phyloP scores from a whole-genome alignment of 2,329 filamentous ascomycete genomes.

The Colletotrichum higginsianum region DNA sequence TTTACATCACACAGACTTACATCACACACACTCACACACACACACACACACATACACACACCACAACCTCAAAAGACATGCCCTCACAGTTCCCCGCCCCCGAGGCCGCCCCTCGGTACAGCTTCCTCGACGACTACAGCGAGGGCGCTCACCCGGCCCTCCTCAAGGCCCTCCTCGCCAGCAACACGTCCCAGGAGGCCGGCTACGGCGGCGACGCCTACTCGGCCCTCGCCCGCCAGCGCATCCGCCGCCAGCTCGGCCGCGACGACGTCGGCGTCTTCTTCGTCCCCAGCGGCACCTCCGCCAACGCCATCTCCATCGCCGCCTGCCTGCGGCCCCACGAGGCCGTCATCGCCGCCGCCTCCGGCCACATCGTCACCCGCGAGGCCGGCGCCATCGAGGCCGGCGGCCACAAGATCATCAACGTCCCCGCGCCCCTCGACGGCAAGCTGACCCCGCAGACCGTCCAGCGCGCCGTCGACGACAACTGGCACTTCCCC shows the following conservation, averaged over 20 bases:
- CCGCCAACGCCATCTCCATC: conserved; percentile 67
- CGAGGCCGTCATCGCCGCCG: conserved; percentile 66
- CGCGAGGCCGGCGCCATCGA: conserved; percentile 67
- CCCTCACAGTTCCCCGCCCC: conserved; percentile 21
- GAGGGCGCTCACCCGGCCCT: conserved; percentile 66
- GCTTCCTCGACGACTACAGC: conserved; percentile 67
- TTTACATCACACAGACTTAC: too few relatives aligned
- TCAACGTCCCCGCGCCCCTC: conserved; percentile 57
- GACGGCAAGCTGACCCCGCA: conserved; percentile 64
- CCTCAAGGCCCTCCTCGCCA: conserved; percentile 60
- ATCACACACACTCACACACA: too few relatives aligned
- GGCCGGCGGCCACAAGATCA: conserved; percentile 67
- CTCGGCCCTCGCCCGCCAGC: conserved; percentile 56
- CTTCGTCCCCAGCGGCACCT: conserved; percentile 67
- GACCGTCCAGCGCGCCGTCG: conserved; percentile 58
- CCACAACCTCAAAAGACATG: neutral
- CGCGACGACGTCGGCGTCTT: conserved; percentile 62
- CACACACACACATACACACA: neutral
- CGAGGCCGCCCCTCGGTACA: conserved; percentile 50
- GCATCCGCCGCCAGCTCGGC: conserved; percentile 49
- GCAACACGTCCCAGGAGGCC: conserved; percentile 61
- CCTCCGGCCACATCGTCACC: conserved; percentile 64
- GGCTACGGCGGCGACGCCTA: conserved; percentile 64
- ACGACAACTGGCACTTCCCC: conserved; percentile 65
- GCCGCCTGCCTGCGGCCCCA: conserved; percentile 65